phyloP scores from a whole-genome alignment of 495 filamentous ascomycete genomes.

The Pseudomonodictys pantanalensis region DNA sequence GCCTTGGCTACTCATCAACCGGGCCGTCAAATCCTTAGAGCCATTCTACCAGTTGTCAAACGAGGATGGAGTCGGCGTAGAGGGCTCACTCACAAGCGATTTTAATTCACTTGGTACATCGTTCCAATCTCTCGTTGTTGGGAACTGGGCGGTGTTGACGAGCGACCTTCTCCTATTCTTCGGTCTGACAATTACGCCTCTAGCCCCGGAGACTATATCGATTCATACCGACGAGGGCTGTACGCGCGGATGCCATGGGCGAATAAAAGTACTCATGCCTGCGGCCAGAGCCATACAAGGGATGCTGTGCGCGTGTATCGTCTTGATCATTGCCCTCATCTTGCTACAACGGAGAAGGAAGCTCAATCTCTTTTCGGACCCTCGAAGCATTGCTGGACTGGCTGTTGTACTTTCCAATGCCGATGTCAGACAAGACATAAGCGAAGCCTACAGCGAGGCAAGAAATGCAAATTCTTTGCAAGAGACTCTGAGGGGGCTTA shows the following conservation, averaged over 20 bases:
- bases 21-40: background rate
- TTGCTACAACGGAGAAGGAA: background rate
- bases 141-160: background rate
- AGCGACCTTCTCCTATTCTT: background rate
- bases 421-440: constrained; percentile 3
- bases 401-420: background rate
- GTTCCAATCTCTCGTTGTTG: background rate
- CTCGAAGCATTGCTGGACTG: constrained; percentile 2
- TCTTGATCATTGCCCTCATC: background rate
- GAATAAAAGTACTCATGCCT: background rate
- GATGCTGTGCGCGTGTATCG: background rate
- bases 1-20: background rate
- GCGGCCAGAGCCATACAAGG: constrained; percentile 1
- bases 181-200: background rate
- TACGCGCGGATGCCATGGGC: background rate
- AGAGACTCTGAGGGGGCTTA: no score
- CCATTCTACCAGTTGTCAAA: constrained; percentile 9
- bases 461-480: no score
- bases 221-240: background rate
- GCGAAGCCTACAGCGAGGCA: no score
- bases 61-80: background rate
- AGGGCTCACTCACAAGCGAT: background rate
- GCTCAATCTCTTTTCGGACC: background rate
- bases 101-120: background rate
- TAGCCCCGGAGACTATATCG: constrained; percentile 2